A percentile compares a stretch with the other conserved stretches of the same genome.
Evolutionary conservation across 2,329 filamentous ascomycete species (phyloP).

Genomic region (Aspergillus ochraceus): DNA sequence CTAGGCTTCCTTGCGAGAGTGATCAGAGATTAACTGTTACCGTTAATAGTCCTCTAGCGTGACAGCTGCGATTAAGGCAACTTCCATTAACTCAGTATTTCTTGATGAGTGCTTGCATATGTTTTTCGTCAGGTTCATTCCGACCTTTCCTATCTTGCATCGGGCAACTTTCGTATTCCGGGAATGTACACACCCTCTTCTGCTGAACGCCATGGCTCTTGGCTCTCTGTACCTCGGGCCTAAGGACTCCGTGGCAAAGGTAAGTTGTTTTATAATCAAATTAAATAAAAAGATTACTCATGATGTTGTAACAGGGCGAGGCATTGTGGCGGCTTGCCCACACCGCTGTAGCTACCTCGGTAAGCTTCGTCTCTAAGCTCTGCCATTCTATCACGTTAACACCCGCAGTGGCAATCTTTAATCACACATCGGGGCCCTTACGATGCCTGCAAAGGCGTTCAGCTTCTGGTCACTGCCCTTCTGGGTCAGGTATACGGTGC

Average conservation of each 20-base stretch:
- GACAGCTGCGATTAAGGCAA: slow-evolving; percentile 46
- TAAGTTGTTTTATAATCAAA: slow-evolving; percentile 1
- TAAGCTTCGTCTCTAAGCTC: slow-evolving; percentile 7
- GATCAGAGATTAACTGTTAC: slow-evolving; percentile 1
- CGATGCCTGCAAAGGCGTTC: slow-evolving; percentile 46
- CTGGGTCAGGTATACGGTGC: slow-evolving; percentile 47
- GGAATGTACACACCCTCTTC: slow-evolving; percentile 45
- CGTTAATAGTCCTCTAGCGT: slow-evolving; percentile 42
- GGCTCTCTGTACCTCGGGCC: slow-evolving; percentile 48
- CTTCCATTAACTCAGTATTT: slow-evolving; percentile 47
- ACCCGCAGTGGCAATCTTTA: slow-evolving; percentile 41
- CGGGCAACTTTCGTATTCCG: slow-evolving; percentile 47
- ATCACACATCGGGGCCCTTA: slow-evolving; percentile 46
- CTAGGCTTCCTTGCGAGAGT: neutral
- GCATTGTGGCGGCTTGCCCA: slow-evolving; percentile 47
- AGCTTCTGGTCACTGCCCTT: slow-evolving; percentile 45
- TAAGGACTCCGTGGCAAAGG: slow-evolving; percentile 44
- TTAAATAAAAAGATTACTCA: neutral
- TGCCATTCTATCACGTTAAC: slow-evolving; percentile 4
- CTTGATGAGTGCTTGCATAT: slow-evolving; percentile 49
- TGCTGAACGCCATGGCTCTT: slow-evolving; percentile 49
- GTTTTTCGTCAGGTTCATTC: slow-evolving; percentile 49
- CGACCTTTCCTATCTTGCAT: slow-evolving; percentile 48
- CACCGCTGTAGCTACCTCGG: slow-evolving; percentile 46
- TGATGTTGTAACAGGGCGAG: slow-evolving; percentile 34